Percentiles rank a stretch among this genome's conserved stretches.
phyloP scores from a whole-genome alignment of 1,284 basidiomycete species.

The Marasmius oreades region DNA sequence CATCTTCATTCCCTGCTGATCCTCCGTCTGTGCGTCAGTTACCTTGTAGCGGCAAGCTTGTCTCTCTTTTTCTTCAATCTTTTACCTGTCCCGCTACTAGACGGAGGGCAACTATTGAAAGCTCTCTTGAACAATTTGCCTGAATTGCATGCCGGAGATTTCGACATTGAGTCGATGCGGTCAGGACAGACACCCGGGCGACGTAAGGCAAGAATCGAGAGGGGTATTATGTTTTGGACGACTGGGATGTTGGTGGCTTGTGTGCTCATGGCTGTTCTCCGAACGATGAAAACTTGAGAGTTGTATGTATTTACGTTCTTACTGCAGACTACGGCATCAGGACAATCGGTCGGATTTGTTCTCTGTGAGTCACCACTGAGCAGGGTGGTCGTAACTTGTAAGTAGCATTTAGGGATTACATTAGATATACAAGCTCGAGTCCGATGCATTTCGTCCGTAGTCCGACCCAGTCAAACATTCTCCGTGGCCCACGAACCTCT shows the following conservation, averaged over 20 bases:
- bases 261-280: background rate
- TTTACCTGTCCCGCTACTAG: conserved; percentile 59
- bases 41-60: conserved; percentile 55
- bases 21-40: conserved; percentile 37
- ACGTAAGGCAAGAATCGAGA: background rate
- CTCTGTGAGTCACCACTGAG: no score
- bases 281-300: background rate
- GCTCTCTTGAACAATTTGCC: conserved; percentile 31
- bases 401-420: background rate
- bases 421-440: background rate
- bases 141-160: background rate
- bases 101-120: conserved; percentile 53
- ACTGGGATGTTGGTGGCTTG: background rate
- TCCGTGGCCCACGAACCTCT: background rate
- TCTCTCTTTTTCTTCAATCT: conserved; percentile 74
- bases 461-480: background rate
- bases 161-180: background rate
- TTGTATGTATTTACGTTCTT: background rate
- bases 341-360: no score
- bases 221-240: background rate
- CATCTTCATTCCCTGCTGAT: conserved; percentile 5
- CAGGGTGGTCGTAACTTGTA: no score
- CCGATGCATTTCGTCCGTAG: background rate
- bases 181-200: background rate
- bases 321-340: no score